Evolutionary conservation across 2,329 filamentous ascomycete species (phyloP), one percentile per base, ranked within the genome.

Genomic region (Penicillium corylophilum): DNA sequence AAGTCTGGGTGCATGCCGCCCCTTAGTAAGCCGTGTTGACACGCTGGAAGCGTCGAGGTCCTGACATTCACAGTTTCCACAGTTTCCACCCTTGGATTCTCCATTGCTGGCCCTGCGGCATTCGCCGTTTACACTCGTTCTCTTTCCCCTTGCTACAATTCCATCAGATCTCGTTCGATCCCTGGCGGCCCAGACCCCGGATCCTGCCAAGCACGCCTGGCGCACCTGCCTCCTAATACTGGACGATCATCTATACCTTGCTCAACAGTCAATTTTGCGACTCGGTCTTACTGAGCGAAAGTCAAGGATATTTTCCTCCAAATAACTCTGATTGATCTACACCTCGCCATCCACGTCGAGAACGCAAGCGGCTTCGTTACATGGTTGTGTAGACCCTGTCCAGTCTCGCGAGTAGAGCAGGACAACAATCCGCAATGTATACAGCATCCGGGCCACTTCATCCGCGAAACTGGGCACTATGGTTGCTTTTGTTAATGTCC

Each of bases 401-500:
- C 48, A 38, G 49, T 57, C 36, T 52, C 48, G 41, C 48, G 48
- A 24, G 42, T 49, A 56, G 55, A n/a, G 41, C 41, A 39, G 43
- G 29, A 43, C 24, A 44, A 23, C n/a, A 22, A 15, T 16, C 48
- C 28, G 36, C 51, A 45, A 51, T 50, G 50, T 22, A 42, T 56
- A 62, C 62, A 54, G 55, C 54, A 44, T 23, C 56, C 31, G 52
- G 39, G 48, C 52, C 56, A 31, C 48, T 54, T 28, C 31, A 46
- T 46, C 55, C 46, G 26, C 51, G 36, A 41, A 53, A 46, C 44
- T 70, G 64, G 67, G 50, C 53, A 13, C 42, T 67, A 16, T 54
- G 54, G 47, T 9, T 54, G 31, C 49, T 63, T 7, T 38, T 60
- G 22, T 44, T 62, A 8, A 59, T 81, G 50, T 79, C 79, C 28